phyloP scores from a whole-genome alignment of 306 rosid genomes.

The Malus sylvestris region DNA sequence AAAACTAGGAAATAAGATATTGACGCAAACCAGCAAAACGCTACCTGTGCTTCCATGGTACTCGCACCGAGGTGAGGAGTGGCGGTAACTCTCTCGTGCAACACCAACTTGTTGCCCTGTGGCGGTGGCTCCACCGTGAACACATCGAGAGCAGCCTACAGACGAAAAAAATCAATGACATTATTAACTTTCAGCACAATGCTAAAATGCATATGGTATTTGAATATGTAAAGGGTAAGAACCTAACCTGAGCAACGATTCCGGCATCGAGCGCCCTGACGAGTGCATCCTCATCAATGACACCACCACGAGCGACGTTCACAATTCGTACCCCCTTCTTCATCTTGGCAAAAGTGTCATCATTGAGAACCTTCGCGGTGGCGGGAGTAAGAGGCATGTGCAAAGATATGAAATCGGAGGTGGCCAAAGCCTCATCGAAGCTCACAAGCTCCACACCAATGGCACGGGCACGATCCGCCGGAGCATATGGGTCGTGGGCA shows the following conservation, averaged over 20 bases:
- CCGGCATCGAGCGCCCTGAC: slow-evolving; percentile 87
- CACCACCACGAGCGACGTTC: slow-evolving; percentile 98
- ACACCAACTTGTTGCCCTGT: slow-evolving; percentile 60
- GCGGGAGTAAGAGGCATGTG: slow-evolving; percentile 98
- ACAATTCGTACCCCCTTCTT: slow-evolving; percentile 88
- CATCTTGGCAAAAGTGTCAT: slow-evolving; percentile 92
- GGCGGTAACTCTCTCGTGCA: slow-evolving; percentile 82
- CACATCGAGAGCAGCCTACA: slow-evolving; percentile 95
- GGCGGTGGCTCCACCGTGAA: slow-evolving; percentile 85
- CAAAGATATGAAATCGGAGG: slow-evolving; percentile 90
- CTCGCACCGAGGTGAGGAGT: slow-evolving; percentile 99
- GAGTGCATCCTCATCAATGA: slow-evolving; percentile 92
- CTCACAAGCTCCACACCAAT: slow-evolving; percentile 92
- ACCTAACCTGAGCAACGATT: slow-evolving; percentile 81
- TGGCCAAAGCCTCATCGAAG: slow-evolving; percentile 77
- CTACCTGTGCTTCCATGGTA: slow-evolving; percentile 93
- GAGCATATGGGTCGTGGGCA: slow-evolving; percentile 93
- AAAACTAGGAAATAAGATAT: neutral
- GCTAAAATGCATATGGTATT: neutral
- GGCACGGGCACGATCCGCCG: slow-evolving; percentile 96
- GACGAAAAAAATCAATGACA: neutral
- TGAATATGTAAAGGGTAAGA: neutral
- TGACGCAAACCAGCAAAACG: slow-evolving; percentile 8
- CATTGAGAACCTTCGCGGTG: slow-evolving; percentile 76
- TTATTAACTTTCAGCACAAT: neutral